Conservation (phyloP, 306 rosid species). For the Acmispon strigosus region DNA sequence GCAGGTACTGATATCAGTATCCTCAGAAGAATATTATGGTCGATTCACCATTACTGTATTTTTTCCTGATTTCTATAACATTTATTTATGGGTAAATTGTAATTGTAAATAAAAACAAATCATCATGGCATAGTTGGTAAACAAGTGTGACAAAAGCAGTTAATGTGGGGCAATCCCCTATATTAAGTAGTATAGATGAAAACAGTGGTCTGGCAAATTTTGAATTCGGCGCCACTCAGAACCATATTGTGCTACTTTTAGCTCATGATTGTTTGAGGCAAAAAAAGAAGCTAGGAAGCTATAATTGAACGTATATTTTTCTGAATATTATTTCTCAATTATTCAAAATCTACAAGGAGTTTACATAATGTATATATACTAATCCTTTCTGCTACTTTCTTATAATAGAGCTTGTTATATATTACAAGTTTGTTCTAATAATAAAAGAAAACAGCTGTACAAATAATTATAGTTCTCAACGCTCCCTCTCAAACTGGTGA, state of each 20-base stretch:
- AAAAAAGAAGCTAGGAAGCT: conserved; percentile 8
- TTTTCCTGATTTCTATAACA: background rate
- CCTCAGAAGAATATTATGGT: background rate
- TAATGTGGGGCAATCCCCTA: background rate
- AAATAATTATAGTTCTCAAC: no score
- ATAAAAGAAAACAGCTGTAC: no score
- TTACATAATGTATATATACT: no score
- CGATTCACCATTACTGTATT: background rate
- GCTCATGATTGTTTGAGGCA: conserved; percentile 1
- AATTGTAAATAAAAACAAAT: background rate
- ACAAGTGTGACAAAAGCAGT: background rate
- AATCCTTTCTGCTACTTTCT: no score
- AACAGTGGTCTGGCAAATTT: background rate
- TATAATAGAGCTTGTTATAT: no score
- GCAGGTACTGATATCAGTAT: background rate
- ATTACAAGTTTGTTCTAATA: no score
- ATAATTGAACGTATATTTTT: no score
- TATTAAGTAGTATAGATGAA: background rate
- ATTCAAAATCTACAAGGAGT: no score
- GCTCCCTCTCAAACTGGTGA: no score
- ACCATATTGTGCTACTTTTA: background rate
- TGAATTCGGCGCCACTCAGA: background rate
- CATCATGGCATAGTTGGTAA: background rate
- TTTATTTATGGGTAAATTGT: background rate
- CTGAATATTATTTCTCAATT: no score